phyloP scores from a whole-genome alignment of 805 yeast species.

The Sporopachydermia quercuum region DNA sequence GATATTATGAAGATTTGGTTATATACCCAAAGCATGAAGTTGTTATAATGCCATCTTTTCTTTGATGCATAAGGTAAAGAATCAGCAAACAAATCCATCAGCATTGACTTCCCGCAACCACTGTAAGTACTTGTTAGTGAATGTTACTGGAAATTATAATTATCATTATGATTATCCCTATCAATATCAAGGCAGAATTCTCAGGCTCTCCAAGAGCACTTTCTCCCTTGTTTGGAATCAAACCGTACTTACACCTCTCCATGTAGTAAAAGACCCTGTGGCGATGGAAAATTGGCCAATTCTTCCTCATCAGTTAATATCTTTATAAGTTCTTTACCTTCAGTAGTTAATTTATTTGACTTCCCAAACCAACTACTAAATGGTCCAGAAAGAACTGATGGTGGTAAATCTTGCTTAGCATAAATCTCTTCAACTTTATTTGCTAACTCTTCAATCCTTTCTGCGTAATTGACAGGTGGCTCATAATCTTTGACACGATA shows the following conservation, averaged over 20 bases:
- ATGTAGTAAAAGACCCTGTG: conserved; percentile 37
- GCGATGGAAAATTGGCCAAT: conserved; percentile 35
- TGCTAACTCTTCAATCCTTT: conserved; percentile 24
- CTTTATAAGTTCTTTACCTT: conserved; percentile 26
- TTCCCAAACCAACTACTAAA: neutral
- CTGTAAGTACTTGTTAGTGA: too few relatives aligned
- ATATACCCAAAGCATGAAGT: conserved; percentile 55
- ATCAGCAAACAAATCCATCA: conserved; percentile 57
- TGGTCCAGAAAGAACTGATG: neutral
- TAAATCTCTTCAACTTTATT: conserved; percentile 11
- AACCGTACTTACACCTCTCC: neutral
- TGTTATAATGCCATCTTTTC: conserved; percentile 57
- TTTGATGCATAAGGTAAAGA: conserved; percentile 49
- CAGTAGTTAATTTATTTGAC: neutral
- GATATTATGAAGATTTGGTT: conserved; percentile 43
- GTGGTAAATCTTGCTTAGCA: neutral
- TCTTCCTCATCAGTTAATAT: conserved; percentile 49
- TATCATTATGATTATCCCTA: too few relatives aligned
- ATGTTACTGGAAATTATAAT: too few relatives aligned
- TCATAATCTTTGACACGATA: conserved; percentile 40
- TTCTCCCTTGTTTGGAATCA: too few relatives aligned
- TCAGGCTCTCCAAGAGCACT: too few relatives aligned
- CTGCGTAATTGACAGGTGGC: conserved; percentile 34
- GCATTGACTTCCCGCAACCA: conserved; percentile 64
- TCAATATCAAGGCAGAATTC: too few relatives aligned